Percentiles rank a stretch among this genome's conserved stretches.
These are phyloP conservation scores for Kazachstania sp. DNA, from an alignment of 1,139 yeast species.

Conservation along the genomic window DNA sequence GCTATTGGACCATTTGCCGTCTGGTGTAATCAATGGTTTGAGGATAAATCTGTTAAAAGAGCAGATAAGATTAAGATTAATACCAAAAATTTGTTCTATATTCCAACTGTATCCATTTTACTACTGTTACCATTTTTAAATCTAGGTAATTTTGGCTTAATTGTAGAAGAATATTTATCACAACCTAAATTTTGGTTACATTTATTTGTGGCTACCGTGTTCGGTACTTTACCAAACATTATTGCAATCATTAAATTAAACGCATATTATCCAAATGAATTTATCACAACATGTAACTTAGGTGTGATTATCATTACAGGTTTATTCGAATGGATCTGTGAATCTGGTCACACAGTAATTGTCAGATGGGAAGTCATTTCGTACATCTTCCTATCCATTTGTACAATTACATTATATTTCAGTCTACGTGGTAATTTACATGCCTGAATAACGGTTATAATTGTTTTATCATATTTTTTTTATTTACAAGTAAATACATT, in stretches of 20 bases:
- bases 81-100: constrained; percentile 1
- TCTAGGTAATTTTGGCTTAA: neutral
- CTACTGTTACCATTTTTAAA: constrained; percentile 22
- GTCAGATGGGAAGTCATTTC: constrained; percentile 30
- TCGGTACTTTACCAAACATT: constrained; percentile 24
- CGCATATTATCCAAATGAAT: constrained; percentile 21
- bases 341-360: constrained; percentile 24
- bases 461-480: neutral
- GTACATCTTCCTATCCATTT: constrained; percentile 21
- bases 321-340: constrained; percentile 25
- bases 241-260: constrained; percentile 20
- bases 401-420: constrained; percentile 21
- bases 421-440: constrained; percentile 5
- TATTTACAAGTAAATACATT: neutral
- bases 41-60: neutral
- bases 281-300: constrained; percentile 22
- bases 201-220: constrained; percentile 11
- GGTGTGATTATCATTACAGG: constrained; percentile 25
- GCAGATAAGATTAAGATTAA: neutral
- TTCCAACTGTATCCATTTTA: constrained; percentile 12
- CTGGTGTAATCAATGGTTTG: constrained; percentile 19
- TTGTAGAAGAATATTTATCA: neutral
- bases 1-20: constrained; percentile 25
- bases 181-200: constrained; percentile 7
- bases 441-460: neutral